These are phyloP conservation scores for Durio zibethinus DNA, from an alignment of 345 rosid genomes.

Conservation along the genomic window DNA sequence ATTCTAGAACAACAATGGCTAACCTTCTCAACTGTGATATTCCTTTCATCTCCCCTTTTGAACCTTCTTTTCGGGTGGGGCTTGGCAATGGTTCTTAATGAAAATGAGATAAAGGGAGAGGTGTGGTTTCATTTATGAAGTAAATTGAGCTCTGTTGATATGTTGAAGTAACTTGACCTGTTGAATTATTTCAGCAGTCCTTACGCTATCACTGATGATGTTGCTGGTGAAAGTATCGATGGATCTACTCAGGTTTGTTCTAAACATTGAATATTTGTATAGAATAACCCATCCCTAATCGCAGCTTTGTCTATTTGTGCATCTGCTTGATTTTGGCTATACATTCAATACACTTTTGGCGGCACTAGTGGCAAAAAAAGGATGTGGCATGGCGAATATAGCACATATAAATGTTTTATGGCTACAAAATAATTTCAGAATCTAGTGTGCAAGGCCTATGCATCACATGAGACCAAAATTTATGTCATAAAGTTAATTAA, in stretches of 20 bases:
- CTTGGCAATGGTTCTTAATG: background rate
- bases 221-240: conserved; percentile 38
- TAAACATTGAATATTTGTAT: conserved; percentile 18
- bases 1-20: conserved; percentile 11
- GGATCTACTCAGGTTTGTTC: conserved; percentile 51
- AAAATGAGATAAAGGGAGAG: background rate
- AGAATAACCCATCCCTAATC: background rate
- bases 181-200: conserved; percentile 46
- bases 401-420: background rate
- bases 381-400: background rate
- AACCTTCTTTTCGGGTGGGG: background rate
- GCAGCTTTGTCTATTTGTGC: background rate
- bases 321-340: background rate
- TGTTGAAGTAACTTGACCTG: conserved; percentile 15
- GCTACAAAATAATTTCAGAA: background rate
- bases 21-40: background rate
- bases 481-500: background rate
- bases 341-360: background rate
- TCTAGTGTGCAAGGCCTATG: background rate
- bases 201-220: conserved; percentile 25
- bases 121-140: background rate
- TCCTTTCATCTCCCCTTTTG: background rate
- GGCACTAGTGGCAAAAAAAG: background rate
- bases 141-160: conserved; percentile 1
- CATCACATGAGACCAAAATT: background rate